Evolutionary conservation across 2,329 filamentous ascomycete species (phyloP), one percentile per base, ranked within the genome.

Genomic region (Waltergamsia citrina): DNA sequence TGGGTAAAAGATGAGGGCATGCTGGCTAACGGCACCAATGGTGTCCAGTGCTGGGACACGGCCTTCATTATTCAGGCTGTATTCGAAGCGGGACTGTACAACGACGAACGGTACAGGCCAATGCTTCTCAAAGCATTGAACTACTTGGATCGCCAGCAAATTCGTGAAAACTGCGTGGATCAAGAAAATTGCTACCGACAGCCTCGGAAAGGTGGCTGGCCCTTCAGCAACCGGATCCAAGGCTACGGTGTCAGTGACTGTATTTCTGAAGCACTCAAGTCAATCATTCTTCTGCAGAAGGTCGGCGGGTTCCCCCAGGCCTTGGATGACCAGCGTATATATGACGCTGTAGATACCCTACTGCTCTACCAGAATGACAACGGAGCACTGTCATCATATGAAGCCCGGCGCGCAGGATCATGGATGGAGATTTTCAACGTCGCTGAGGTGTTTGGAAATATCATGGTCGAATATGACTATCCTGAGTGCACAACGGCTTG

Each of bases 401-500:
- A 98, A 52, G 74, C 74, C 2, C 81, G 81, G 2, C 77, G 92
- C 18, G 90, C 82, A 3, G 81, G 84, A 8, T 70, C 83, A 44
- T 74, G 73, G 44, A 56, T 96, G 44, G 92, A 98, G 56, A 70
- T 79, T 54, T 72, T 98, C 28, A 98, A 98, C 50, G 90, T 90
- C 0, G 92, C 92, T 2, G 92, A 98, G 54, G 88, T 98, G 0
- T 98, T 98, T 56, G 88, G 86, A 11, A 74, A 80, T 15, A 98
- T 98, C 61, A 98, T 98, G 92, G 81, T 98, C 35, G 90, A 96
- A 52, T 98, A 98, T 55, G 86, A 94, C 54, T 96, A 98, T 51
- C 87, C 90, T 0, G 92, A 98, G 57, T 98, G 92, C 64, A 98
- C 92, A 1, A 96, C 92, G 3, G 88, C 92, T 1, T 86, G 87